phyloP scores from a whole-genome alignment of 106 monocot genomes.

The Iris macrosiphon region DNA sequence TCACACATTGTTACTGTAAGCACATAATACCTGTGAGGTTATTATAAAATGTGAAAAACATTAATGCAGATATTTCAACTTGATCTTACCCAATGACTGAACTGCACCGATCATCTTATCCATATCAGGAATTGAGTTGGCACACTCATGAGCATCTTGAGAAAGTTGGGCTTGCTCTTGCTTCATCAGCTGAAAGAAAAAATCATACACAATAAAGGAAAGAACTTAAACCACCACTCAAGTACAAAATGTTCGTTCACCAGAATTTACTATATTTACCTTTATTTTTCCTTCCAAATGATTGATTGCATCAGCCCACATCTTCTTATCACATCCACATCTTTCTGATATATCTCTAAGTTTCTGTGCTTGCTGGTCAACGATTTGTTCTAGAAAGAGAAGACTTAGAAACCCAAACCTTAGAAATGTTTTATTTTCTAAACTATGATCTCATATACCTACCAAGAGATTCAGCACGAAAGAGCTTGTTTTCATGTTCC shows the following conservation, averaged over 20 bases:
- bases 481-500: constrained; percentile 47
- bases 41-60: constrained; percentile 1
- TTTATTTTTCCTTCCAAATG: constrained; percentile 63
- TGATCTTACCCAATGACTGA: constrained; percentile 53
- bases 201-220: background rate
- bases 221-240: background rate
- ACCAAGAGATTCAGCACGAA: constrained; percentile 53
- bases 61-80: background rate
- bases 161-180: constrained; percentile 57
- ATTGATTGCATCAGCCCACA: constrained; percentile 39
- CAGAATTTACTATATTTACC: constrained; percentile 16
- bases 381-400: constrained; percentile 35
- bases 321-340: constrained; percentile 49
- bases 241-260: background rate
- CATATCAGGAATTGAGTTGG: constrained; percentile 63
- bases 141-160: constrained; percentile 62
- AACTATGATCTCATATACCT: constrained; percentile 4
- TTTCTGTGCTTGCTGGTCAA: constrained; percentile 36
- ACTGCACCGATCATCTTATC: constrained; percentile 67
- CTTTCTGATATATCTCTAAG: constrained; percentile 33
- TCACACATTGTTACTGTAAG: constrained; percentile 60
- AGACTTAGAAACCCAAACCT: background rate
- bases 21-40: too few species aligned
- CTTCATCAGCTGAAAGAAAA: constrained; percentile 40
- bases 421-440: background rate